Evolutionary conservation across 1,284 basidiomycete genomes (phyloP), one percentile per base, ranked within the genome.

Genomic region (Gymnopus androsaceus): DNA sequence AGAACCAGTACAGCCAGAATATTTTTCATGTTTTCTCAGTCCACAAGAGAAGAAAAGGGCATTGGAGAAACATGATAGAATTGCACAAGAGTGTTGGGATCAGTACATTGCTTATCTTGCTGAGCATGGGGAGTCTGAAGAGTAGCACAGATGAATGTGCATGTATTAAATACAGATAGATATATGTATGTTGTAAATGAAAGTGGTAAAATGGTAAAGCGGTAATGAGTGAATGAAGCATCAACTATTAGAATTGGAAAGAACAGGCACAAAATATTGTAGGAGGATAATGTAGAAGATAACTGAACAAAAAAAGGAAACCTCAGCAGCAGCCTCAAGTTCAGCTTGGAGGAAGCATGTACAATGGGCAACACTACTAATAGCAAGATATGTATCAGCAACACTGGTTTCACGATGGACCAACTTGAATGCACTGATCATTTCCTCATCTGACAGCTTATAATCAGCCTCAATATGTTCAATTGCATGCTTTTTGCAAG

Each of bases 361-460:
- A 48, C 27, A 46, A 28, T 33, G 45, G 1, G 19, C 11, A 15
- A 40, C 11, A 48, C 40, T 19, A 3, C n/a, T 19, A 48, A 70
- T 66, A 21, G 68, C 61, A 47, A 67, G 57, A 54, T 66, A 62
- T 1, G 62, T 59, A 53, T 68, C 63, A 21, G 67, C 66, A 59
- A 69, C 56, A 9, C 54, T 25, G 4, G 59, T 61, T 28, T 69
- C 61, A 28, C 51, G 34, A 4, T 54, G 52, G 23, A 71, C 62
- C n/a, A 70, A 49, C 34, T 62, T 42, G 4, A 56, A 50, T 12
- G 51, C 58, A 3, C 41, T 31, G 14, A 55, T 48, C 28, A 58
- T 46, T 37, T 56, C 46, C 34, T 55, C 14, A 30, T 56, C 50
- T 28, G 57, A 56, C 23, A 55, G 54, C 19, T 59, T 54, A 25